Evolutionary conservation across 768 basidiomycete species (phyloP).

Genomic region (Naganishia randhawae): DNA sequence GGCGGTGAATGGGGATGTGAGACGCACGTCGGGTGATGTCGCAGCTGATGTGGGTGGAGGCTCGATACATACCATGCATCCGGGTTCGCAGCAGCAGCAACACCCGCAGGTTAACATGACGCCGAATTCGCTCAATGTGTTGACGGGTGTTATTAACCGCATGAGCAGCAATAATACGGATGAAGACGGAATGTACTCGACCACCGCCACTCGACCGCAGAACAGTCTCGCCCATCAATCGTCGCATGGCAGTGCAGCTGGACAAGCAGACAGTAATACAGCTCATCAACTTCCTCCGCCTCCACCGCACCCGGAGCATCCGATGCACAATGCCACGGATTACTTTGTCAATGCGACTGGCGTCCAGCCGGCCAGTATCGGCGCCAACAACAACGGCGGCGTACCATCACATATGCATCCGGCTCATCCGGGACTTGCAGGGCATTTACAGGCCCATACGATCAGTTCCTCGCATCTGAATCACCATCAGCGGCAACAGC

Average conservation of each 20-base stretch:
- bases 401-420: background rate
- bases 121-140: constrained; percentile 68
- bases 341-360: constrained; percentile 3
- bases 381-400: background rate
- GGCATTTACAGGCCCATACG: background rate
- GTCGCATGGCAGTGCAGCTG: background rate
- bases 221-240: background rate
- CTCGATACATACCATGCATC: background rate
- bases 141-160: constrained; percentile 71
- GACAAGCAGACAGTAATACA: background rate
- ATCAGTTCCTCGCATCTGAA: constrained; percentile 14
- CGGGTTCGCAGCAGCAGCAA: constrained; percentile 35
- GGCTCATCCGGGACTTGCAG: background rate
- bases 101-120: constrained; percentile 54
- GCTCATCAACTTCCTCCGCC: background rate
- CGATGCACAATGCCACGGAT: constrained; percentile 11
- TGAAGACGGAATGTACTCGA: background rate
- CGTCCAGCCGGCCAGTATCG: background rate
- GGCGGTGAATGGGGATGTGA: constrained; percentile 4
- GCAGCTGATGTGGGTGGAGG: background rate
- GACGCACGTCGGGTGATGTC: background rate
- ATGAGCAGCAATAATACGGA: constrained; percentile 40
- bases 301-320: constrained; percentile 15
- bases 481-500: background rate
- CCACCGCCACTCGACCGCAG: background rate